Conservation (phyloP, 1,284 basidiomycete genomes). For the Ceratobasidium sp. region DNA sequence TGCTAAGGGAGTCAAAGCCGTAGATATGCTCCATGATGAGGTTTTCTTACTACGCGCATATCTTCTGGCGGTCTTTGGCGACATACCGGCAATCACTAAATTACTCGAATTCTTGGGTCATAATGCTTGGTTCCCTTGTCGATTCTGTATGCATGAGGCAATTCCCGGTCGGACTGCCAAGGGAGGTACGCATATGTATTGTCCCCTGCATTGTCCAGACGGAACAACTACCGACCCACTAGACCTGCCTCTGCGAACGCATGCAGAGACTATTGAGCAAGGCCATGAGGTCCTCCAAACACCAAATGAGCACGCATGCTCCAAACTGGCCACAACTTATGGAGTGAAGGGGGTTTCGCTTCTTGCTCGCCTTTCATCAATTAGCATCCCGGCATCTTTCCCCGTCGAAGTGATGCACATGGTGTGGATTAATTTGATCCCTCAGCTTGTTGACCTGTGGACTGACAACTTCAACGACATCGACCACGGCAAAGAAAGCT, state of each 20-base stretch:
- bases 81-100: too few relatives aligned
- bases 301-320: neutral
- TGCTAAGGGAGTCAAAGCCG: too few relatives aligned
- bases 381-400: too few relatives aligned
- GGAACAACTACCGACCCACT: neutral
- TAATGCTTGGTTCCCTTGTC: too few relatives aligned
- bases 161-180: too few relatives aligned
- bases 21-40: slow-evolving; percentile 1
- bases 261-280: neutral
- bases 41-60: neutral
- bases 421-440: too few relatives aligned
- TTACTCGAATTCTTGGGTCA: too few relatives aligned
- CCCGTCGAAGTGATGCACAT: too few relatives aligned
- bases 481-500: slow-evolving; percentile 48
- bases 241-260: slow-evolving; percentile 9
- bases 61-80: slow-evolving; percentile 30
- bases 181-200: slow-evolving; percentile 34
- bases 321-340: neutral
- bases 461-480: slow-evolving; percentile 53
- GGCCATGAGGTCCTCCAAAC: neutral
- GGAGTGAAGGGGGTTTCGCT: too few relatives aligned
- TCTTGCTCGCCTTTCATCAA: too few relatives aligned
- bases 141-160: too few relatives aligned
- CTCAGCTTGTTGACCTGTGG: slow-evolving; percentile 6
- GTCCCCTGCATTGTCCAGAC: slow-evolving; percentile 19